Base-by-base conservation (phyloP, 2,329 filamentous ascomycete species). In the Calonectria montana region DNA sequence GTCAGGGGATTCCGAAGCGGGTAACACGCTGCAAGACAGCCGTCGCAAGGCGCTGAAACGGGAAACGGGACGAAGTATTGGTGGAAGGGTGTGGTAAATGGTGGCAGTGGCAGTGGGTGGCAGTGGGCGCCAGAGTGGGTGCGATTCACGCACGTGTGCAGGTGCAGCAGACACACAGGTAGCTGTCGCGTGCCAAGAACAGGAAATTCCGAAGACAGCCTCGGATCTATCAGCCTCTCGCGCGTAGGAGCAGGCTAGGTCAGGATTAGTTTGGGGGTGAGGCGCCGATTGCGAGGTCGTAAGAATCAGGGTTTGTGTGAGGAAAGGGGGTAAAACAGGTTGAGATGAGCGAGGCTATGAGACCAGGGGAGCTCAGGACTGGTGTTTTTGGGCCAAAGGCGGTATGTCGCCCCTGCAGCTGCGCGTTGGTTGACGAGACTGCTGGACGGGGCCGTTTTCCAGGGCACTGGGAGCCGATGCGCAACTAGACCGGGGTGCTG, bases 341-440 rank as follows among this genome's bases (percentile, higher is more conserved):
- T 69, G 61, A 66, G 66, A 66, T 66, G 48, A 69, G 59, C 50
- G 65, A 72, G 39, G 57, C 57, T 62, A 27, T 18, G 57, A 62
- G 25, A 23, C 23, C 57, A 62, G 57, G 57, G 57, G 57, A 62
- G 31, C 50, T 72, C 41, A 18, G 62, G 25, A 57, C 15, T 72
- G 66, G 61, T 69, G 61, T 72, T 69, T 43, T 69, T 71, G 55
- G 35, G 47, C 50, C 48, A 71, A 64, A 68, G 57, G 64, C 69
- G 59, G 70, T 72, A 67, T 67, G 61, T 66, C 43, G 59, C 70
- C 69, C 70, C 70, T 72, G 70, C 65, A 72, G 55, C 45, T 35
- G 70, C 70, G 66, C 48, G 65, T 64, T 47, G 47, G 64, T 45
- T 39, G 37, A 61, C 43, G 62, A 62, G 27, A 39, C 15, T 62